Conservation (phyloP, 2,329 filamentous ascomycete species). For the Fusarium tupiense region DNA sequence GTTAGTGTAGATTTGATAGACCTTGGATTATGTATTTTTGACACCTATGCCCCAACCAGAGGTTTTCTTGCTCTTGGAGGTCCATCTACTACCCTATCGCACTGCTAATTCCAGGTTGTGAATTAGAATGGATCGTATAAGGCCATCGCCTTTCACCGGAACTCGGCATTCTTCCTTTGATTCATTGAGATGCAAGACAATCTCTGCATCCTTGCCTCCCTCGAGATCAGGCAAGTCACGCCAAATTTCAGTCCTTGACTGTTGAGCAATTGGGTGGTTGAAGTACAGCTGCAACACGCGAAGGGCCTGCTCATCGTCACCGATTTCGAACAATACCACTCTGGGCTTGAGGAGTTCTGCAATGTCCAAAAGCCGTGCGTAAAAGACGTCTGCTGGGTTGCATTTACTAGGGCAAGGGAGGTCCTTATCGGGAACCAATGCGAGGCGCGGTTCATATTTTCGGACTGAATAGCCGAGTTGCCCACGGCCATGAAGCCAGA, state of each 20-base stretch:
- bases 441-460: conserved; percentile 81
- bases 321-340: conserved; percentile 75
- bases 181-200: conserved; percentile 37
- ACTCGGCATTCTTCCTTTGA: conserved; percentile 40
- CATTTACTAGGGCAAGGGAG: conserved; percentile 47
- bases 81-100: neutral
- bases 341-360: conserved; percentile 60
- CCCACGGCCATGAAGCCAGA: conserved; percentile 52
- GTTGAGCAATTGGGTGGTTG: conserved; percentile 40
- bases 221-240: conserved; percentile 68
- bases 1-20: neutral
- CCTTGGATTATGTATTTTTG: neutral
- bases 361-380: conserved; percentile 69
- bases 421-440: conserved; percentile 69
- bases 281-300: conserved; percentile 66
- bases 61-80: neutral
- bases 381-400: conserved; percentile 68
- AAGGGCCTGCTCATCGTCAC: conserved; percentile 72
- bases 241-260: conserved; percentile 71
- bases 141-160: conserved; percentile 57
- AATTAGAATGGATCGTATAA: conserved; percentile 56
- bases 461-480: conserved; percentile 77
- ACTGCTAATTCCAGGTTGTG: neutral
- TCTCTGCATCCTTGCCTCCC: conserved; percentile 43
- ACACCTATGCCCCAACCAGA: neutral